Conservation (phyloP, 2,329 filamentous ascomycete genomes). For the Talaromyces sp. region DNA sequence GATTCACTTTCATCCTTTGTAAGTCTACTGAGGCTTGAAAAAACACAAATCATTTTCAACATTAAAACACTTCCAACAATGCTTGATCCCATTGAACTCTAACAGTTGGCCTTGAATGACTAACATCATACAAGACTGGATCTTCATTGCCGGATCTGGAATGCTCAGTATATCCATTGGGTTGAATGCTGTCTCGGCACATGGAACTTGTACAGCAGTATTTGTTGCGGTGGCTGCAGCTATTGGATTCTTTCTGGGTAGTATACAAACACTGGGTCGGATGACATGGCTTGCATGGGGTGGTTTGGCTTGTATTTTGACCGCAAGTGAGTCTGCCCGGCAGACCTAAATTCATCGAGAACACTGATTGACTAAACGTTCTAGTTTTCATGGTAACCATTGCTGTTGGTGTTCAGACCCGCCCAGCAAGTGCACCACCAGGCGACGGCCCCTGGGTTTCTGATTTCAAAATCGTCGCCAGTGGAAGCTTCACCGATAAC, state of each 20-base stretch:
- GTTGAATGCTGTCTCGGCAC: conserved; percentile 43
- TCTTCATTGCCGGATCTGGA: conserved; percentile 42
- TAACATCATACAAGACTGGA: conserved; percentile 23
- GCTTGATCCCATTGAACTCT: too few species aligned
- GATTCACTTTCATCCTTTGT: conserved; percentile 1
- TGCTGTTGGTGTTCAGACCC: conserved; percentile 37
- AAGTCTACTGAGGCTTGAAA: too few species aligned
- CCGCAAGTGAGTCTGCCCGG: conserved; percentile 23
- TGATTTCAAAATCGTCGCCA: conserved; percentile 28
- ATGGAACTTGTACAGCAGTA: conserved; percentile 33
- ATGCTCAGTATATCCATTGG: conserved; percentile 47
- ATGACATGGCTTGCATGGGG: conserved; percentile 41
- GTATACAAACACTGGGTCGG: conserved; percentile 38
- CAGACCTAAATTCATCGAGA: conserved; percentile 7
- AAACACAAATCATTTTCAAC: too few species aligned
- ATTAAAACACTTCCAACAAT: too few species aligned
- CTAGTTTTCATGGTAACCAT: conserved; percentile 29
- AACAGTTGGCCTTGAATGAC: neutral
- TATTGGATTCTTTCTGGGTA: conserved; percentile 26
- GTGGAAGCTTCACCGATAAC: conserved; percentile 24
- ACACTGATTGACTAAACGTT: too few species aligned
- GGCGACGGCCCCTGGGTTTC: conserved; percentile 29
- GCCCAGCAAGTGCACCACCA: conserved; percentile 31
- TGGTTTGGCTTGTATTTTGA: conserved; percentile 20
- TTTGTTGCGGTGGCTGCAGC: conserved; percentile 27